Base-by-base conservation (phyloP, 2,329 filamentous ascomycete species). In the Plenodomus tracheiphilus region DNA sequence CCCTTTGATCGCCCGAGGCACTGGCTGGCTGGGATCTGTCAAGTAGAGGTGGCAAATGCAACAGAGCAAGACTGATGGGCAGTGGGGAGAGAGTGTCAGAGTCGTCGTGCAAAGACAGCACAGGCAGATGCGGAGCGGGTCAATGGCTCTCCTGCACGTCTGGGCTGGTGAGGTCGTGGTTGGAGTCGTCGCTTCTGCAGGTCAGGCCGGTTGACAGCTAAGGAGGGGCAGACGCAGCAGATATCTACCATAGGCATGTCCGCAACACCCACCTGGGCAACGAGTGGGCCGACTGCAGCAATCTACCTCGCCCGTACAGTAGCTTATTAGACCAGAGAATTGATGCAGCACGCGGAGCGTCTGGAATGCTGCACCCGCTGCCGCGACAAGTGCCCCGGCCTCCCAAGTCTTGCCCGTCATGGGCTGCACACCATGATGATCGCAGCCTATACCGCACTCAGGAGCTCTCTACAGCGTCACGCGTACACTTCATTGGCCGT, bases 181-280 rank as follows among this genome's bases (percentile, higher is more conserved):
- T 46, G 42, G 44, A 18, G 42, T 52, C 41, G 56, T 42, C 46
- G 19, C 39, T 21, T 40, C 43, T 36, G 39, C 22, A 49, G 43
- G 44, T 40, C 41, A 46, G 49, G 54, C n/a, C 39, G 44, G 41
- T 43, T 37, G 42, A 43, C 40, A 46, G 36, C 42, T 37, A 49
- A 64, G 59, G 68, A 62, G 66, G 65, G 66, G 66, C 64, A 65
- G 51, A 56, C 61, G 67, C 67, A 68, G 59, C 59, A 62, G 44
- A 62, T 65, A 66, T 64, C 63, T 66, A 66, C 41, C 45, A 37
- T 36, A 61, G 49, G 54, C 44, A 34, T n/a, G n/a, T n/a, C n/a
- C n/a, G n/a, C n/a, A n/a, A n/a, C n/a, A n/a, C n/a, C n/a, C n/a
- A n/a, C n/a, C n/a, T n/a, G n/a, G n/a, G n/a, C n/a, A n/a, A n/a